Conservation (phyloP, 805 yeast species). For the Spathaspora arborariae region DNA sequence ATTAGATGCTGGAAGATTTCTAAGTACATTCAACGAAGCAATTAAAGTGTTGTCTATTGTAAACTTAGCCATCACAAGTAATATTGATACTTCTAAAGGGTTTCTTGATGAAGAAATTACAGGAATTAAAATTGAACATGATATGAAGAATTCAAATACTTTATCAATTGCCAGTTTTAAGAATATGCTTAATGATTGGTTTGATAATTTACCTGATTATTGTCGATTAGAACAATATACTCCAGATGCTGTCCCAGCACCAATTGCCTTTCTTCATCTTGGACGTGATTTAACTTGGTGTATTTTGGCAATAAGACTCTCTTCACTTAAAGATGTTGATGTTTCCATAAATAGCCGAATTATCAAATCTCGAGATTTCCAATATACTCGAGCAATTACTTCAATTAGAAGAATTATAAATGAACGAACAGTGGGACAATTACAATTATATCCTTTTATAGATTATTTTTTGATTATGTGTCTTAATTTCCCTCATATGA, state of each 20-base stretch:
- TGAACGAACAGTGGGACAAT: constrained; percentile 1
- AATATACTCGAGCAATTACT: constrained; percentile 13
- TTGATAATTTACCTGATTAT: constrained; percentile 11
- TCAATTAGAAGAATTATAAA: constrained; percentile 10
- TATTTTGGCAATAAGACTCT: constrained; percentile 14
- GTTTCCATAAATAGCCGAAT: constrained; percentile 3
- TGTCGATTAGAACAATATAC: constrained; percentile 12
- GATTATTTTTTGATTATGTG: constrained; percentile 15
- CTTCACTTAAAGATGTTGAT: constrained; percentile 8
- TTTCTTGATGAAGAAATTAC: constrained; percentile 5
- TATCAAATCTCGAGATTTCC: constrained; percentile 9
- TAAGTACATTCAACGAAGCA: constrained; percentile 16
- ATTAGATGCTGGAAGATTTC: constrained; percentile 18
- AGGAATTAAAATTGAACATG: not conserved
- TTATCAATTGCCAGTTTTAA: constrained; percentile 12
- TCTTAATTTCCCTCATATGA: constrained; percentile 16
- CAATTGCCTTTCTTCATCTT: constrained; percentile 15
- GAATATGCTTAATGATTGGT: constrained; percentile 9
- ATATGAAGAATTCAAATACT: constrained; percentile 6
- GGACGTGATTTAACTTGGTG: constrained; percentile 16
- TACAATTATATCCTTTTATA: constrained; percentile 14
- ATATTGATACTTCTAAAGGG: constrained; percentile 13
- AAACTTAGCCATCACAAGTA: constrained; percentile 19
- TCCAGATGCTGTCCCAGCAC: constrained; percentile 11
- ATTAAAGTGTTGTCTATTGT: constrained; percentile 14